Base-by-base conservation (phyloP, 768 basidiomycete species). In the Psilocybe azurescens region DNA sequence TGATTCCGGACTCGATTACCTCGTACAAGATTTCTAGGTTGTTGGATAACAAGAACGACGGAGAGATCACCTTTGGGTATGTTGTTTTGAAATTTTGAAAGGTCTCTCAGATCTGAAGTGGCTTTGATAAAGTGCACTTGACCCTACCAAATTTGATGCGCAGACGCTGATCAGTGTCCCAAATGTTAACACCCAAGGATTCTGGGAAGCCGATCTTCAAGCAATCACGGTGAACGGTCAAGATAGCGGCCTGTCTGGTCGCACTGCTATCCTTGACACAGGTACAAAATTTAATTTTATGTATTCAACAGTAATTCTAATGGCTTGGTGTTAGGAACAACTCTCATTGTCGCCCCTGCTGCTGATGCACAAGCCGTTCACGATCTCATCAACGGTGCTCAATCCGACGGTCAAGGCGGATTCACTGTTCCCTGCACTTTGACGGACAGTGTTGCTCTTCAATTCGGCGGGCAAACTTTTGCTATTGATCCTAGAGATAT, bases 21-120 rank as follows among this genome's bases (percentile, higher is more conserved):
- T 91, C 91, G 8, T 94, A 84, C 84, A 94, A 91, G 77, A 86
- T 96, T 59, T 81, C 91, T 2, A 90, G 94, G 60, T 76, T 89
- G 36, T 80, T 83, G 8, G 92, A 94, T 70, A 76, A 82, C 67
- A 73, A 78, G 70, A 89, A 89, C 66, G 89, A 93, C 66, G 93
- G 93, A 54, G 83, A 93, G 75, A 83, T 95, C 61, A 93, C 93
- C 7, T 91, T 95, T 64, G 94, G 62, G 62, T 63, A n/a, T 5
- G 32, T 54, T n/a, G 8, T 53, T 30, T 38, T 44, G 47, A 48
- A 44, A 28, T 29, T 18, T 14, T 16, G 29, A 33, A n/a, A 13
- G 36, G 20, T 24, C 14, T 32, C 13, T 38, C 24, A 24, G 24
- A 7, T 47, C 51, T 18, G n/a, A 53, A 11, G 29, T 32, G 16